phyloP scores from a whole-genome alignment of 164 flowering plant genomes.

The Liquidambar formosana region DNA sequence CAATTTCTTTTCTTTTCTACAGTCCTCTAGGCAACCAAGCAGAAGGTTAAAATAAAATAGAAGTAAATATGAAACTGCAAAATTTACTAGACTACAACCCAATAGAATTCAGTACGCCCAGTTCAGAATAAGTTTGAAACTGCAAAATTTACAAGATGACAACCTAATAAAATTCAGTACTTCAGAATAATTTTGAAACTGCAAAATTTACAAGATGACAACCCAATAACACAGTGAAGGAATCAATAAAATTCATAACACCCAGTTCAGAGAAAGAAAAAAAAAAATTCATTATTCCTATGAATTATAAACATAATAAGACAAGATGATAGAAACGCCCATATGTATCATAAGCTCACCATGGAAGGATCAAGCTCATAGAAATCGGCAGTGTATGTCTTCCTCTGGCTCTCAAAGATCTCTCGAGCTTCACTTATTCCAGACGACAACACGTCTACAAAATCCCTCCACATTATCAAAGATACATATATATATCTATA shows the following conservation, averaged over 20 bases:
- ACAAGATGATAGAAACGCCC: not conserved
- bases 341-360: constrained; percentile 36
- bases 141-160: not conserved
- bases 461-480: not conserved
- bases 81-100: not conserved
- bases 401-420: constrained; percentile 80
- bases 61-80: not conserved
- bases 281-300: not conserved
- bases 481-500: not conserved
- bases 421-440: constrained; percentile 61
- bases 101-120: not conserved
- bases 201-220: not conserved
- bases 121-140: not conserved
- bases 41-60: not conserved
- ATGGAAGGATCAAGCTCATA: constrained; percentile 76
- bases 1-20: not conserved
- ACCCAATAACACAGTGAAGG: too few species aligned
- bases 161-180: not conserved
- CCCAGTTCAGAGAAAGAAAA: not conserved
- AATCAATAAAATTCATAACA: not conserved
- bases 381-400: constrained; percentile 71
- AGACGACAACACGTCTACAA: constrained; percentile 60
- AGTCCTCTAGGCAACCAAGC: not conserved
- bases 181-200: not conserved
- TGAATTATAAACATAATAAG: not conserved